Evolutionary conservation across 75 land plant genomes (phyloP), one percentile per base, ranked within the genome.

Genomic region (Sequoia sempervirens): DNA sequence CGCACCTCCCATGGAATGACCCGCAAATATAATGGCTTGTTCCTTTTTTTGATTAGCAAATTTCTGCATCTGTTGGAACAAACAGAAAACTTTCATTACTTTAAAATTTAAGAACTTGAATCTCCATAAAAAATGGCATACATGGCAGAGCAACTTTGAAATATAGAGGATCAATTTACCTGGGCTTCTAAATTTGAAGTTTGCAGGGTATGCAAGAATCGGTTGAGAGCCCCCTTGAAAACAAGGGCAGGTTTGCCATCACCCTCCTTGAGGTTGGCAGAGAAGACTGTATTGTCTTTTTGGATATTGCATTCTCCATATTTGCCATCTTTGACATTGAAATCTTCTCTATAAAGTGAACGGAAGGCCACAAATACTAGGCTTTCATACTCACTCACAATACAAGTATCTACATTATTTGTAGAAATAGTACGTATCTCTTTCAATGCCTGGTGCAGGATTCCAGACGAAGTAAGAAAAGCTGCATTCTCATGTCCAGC

Each of bases 1-100:
- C 4, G 75, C 34, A 30, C 75, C 75, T 72, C 75, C 75, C 13
- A 72, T 30, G 75, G 75, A 72, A 72, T 72, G 75, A 72, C 75
- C 75, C 75, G 36, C 75, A 34, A 72, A 72, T 72, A 72, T 72
- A 72, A 72, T 72, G 37, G 34, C 17, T 72, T 56, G 61, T 56
- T 56, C 61, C 20, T 18, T 56, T 9, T 34, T 72, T 72, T 72
- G 75, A 3, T 13, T 72, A 7, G 4, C 14, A 34, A 12, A 72
- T 28, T 2, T 14, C 40, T 72, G 40, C 37, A 72, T 12, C 75
- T 72, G 75, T 9, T 72, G 14, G 40, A 34, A 30, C 75, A 72
- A 30, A 34, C 37, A 72, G 9, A 28, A 2, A 56, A 56, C 61
- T 14, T 13, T 13, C 15, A 56, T 56, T 18, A 56, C 15, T 3